These are phyloP conservation scores for Tagetes erecta DNA, from an alignment of 129 eudicot species.

Conservation along the genomic window DNA sequence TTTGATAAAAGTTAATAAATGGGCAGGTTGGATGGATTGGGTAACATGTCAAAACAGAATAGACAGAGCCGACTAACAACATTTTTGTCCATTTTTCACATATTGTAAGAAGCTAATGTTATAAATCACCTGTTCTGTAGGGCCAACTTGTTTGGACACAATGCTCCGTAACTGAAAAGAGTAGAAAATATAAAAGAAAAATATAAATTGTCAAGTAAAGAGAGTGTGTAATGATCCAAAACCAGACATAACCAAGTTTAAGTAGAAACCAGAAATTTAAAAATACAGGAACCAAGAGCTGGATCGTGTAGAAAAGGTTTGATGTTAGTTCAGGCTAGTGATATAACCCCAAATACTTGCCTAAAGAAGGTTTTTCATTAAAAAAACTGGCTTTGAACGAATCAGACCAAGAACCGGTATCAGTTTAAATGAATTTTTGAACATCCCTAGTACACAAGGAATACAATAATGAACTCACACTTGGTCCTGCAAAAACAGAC, in stretches of 20 bases:
- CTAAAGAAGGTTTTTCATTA: neutral
- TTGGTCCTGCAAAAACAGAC: conserved; percentile 60
- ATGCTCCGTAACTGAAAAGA: conserved; percentile 68
- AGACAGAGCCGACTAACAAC: neutral
- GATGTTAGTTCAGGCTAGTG: neutral
- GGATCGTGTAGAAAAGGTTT: neutral
- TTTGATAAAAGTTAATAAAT: neutral
- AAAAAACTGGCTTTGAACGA: neutral
- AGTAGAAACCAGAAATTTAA: neutral
- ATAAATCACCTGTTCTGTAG: conserved; percentile 66
- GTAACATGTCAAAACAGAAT: neutral
- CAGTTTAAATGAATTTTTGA: neutral
- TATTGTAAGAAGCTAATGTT: neutral
- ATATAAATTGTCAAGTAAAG: neutral
- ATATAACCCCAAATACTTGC: neutral
- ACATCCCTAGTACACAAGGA: neutral
- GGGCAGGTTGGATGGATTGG: neutral
- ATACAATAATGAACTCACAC: conserved; percentile 49
- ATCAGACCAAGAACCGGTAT: neutral
- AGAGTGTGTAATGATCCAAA: neutral
- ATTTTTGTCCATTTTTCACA: neutral
- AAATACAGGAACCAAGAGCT: conserved; percentile 5
- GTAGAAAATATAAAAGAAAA: neutral
- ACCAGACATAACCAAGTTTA: neutral
- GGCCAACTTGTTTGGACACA: conserved; percentile 87